Base-by-base conservation (phyloP, 495 filamentous ascomycete species). In the Trichoderma gamsii region DNA sequence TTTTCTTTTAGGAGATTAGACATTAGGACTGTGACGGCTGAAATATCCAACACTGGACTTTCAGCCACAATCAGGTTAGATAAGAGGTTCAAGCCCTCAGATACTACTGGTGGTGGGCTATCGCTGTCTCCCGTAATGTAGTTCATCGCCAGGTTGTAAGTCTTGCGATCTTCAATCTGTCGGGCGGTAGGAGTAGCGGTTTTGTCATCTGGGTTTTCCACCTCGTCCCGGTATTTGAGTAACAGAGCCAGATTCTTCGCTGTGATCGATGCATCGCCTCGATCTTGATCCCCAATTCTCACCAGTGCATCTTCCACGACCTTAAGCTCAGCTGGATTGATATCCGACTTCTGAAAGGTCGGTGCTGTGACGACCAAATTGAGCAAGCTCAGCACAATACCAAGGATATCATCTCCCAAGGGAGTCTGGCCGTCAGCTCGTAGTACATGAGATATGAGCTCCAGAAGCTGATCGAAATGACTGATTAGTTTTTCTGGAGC, bases 11-110 rank as follows among this genome's bases (percentile, higher is more conserved):
- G 80, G 8, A 92, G 79, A 0, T 85, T 86, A 1, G 90, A 80
- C 8, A 92, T 80, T 0, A 93, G 82, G 1, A 87, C 83, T 3
- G 90, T 74, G 1, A 89, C 88, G 18, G 86, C 83, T 0, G 86
- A 86, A 25, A 92, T 86, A 73, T 95, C 89, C 64, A 94, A 79
- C 16, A 90, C 80, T 0, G 90, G 83, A 12, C 84, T 90, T 21
- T 80, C 74, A 21, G 83, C 79, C 38, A 80, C 78, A 70, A 95
- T 86, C 21, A 96, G 77, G 41, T 79, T 79, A 0, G 86, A 85
- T 18, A 96, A 77, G 1, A 92, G 82, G 25, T 88, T 87, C 44
- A 96, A 85, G 12, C 91, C 92, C 74, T 95, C 90, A 6, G 86
- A 88, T 38, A 91, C 86, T 12, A 93, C 88, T 0, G 92, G 92